Percentiles rank a stretch among this genome's conserved stretches.
Conservation (phyloP, 352 stramenopile species). For the Achlya hypogyna region DNA sequence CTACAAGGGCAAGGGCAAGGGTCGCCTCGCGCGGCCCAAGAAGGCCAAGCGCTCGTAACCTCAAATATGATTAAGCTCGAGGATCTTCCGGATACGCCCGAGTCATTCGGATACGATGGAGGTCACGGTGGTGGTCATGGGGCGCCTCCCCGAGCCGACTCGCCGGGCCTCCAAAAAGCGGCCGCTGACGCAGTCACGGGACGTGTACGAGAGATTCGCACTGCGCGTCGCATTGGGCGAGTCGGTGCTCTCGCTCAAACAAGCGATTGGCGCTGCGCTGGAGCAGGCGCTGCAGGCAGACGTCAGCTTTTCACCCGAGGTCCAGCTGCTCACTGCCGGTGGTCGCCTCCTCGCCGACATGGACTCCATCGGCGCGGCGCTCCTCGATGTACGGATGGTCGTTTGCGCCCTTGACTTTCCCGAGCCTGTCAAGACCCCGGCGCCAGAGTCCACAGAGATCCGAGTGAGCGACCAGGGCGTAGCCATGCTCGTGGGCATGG, state of each 20-base stretch:
- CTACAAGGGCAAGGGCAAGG: neutral
- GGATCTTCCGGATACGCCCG: neutral
- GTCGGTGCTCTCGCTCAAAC: slow-evolving; percentile 2
- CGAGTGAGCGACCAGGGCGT: neutral
- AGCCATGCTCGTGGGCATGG: neutral
- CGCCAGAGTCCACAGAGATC: neutral
- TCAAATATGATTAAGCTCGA: neutral
- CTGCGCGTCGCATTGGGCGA: slow-evolving; percentile 1
- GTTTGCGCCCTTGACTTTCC: slow-evolving; percentile 13
- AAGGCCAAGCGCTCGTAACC: neutral
- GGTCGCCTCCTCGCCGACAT: neutral
- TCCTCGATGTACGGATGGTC: slow-evolving; percentile 6
- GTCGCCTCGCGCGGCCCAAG: neutral
- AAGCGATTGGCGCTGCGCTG: neutral
- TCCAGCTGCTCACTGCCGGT: neutral
- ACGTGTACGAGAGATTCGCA: neutral
- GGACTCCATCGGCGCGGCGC: slow-evolving; percentile 8
- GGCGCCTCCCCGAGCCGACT: neutral
- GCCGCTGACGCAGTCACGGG: neutral
- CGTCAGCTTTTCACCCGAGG: neutral
- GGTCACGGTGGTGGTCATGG: slow-evolving; percentile 5
- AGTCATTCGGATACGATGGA: neutral
- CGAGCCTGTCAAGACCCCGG: neutral
- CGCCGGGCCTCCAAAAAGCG: neutral
- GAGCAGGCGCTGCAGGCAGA: neutral